phyloP scores from a whole-genome alignment of 2,329 filamentous ascomycete genomes.

The Rhynchosporium secalis region DNA sequence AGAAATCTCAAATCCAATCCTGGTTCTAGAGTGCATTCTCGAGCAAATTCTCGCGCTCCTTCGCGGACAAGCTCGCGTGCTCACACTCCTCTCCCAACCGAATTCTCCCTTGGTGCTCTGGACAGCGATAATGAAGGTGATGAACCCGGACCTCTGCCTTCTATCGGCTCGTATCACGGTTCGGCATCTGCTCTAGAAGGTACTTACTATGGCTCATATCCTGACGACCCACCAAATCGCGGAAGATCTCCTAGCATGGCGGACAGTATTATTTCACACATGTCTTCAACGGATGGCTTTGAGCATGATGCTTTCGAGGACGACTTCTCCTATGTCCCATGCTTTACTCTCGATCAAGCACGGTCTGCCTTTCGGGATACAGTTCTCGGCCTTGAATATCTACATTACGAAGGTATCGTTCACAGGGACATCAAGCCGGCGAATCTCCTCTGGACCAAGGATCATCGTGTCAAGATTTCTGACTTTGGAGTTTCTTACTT shows the following conservation, averaged over 20 bases:
- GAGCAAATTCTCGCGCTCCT: conserved; percentile 34
- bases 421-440: conserved; percentile 86
- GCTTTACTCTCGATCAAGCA: conserved; percentile 82
- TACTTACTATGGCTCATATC: conserved; percentile 73
- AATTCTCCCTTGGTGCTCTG: conserved; percentile 41
- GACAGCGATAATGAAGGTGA: conserved; percentile 55
- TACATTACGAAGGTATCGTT: conserved; percentile 84
- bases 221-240: conserved; percentile 56
- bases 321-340: conserved; percentile 90
- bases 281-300: conserved; percentile 64
- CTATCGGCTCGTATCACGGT: conserved; percentile 49
- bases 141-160: conserved; percentile 53
- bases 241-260: conserved; percentile 78
- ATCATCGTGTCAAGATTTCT: conserved; percentile 92
- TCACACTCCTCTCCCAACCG: conserved; percentile 41
- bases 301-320: conserved; percentile 72
- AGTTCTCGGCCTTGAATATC: conserved; percentile 87
- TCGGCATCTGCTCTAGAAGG: conserved; percentile 64
- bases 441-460: conserved; percentile 83
- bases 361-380: conserved; percentile 88
- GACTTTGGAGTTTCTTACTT: conserved; percentile 99
- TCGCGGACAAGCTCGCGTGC: conserved; percentile 37
- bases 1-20: conserved; percentile 34
- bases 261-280: conserved; percentile 71
- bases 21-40: conserved; percentile 35